Evolutionary conservation across 768 basidiomycete species (phyloP).

Genomic region (Hypholoma fasciculare): DNA sequence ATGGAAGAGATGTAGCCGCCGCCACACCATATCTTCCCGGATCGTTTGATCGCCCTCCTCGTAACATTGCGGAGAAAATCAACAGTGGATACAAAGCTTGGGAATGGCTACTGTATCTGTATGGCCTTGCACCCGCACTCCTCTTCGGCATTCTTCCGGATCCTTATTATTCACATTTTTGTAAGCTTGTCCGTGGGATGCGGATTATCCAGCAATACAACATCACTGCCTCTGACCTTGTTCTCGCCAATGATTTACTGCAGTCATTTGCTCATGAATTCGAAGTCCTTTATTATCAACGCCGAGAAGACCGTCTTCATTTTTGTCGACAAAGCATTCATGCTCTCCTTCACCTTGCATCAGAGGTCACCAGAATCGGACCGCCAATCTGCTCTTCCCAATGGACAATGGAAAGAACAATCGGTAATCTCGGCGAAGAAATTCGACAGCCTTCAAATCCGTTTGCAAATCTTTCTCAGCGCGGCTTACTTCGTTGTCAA

Average conservation of each 20-base stretch:
- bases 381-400: slow-evolving; percentile 10
- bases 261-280: slow-evolving; percentile 23
- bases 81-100: slow-evolving; percentile 28
- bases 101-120: slow-evolving; percentile 27
- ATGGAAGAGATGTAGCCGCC: too few species aligned
- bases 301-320: slow-evolving; percentile 26
- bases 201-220: too few species aligned
- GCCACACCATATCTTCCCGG: too few species aligned
- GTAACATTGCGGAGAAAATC: too few species aligned
- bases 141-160: slow-evolving; percentile 24
- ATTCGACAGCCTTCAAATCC: slow-evolving; percentile 12
- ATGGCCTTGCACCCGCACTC: slow-evolving; percentile 27
- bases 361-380: slow-evolving; percentile 23
- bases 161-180: slow-evolving; percentile 27
- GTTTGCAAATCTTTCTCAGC: slow-evolving; percentile 8
- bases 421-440: slow-evolving; percentile 10
- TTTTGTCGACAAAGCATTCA: slow-evolving; percentile 34
- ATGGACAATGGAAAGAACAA: slow-evolving; percentile 11
- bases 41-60: too few species aligned
- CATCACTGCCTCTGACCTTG: too few species aligned
- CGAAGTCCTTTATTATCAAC: slow-evolving; percentile 33
- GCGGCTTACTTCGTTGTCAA: slow-evolving; percentile 7
- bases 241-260: too few species aligned
- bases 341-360: slow-evolving; percentile 25
- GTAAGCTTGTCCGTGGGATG: slow-evolving; percentile 21